phyloP scores from a whole-genome alignment of 441 rosid species.

The Theobroma grandiflorum region DNA sequence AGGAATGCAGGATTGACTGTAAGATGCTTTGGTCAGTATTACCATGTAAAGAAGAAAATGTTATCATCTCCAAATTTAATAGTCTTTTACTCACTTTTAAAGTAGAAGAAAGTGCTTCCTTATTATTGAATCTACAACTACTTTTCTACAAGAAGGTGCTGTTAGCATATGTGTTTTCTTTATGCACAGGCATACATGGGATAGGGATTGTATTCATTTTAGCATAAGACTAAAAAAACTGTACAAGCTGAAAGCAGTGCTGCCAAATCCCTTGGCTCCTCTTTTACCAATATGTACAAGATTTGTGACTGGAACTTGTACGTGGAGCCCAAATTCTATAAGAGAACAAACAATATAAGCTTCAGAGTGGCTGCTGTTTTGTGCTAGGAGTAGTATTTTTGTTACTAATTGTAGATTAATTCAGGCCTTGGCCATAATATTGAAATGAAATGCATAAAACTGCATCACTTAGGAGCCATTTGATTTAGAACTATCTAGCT shows the following conservation, averaged over 20 bases:
- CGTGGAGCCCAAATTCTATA: neutral
- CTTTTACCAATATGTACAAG: neutral
- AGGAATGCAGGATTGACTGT: neutral
- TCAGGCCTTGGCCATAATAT: neutral
- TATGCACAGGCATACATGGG: neutral
- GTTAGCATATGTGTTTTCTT: neutral
- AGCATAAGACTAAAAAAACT: neutral
- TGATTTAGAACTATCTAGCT: neutral
- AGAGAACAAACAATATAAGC: neutral
- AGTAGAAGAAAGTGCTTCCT: neutral
- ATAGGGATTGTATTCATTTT: neutral
- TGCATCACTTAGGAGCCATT: neutral
- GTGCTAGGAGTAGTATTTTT: neutral
- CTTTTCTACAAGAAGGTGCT: neutral
- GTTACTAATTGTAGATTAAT: neutral
- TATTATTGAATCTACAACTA: no score
- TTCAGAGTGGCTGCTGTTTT: neutral
- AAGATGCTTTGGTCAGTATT: neutral
- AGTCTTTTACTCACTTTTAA: neutral
- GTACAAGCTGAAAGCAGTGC: neutral
- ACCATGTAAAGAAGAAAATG: neutral
- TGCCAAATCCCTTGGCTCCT: neutral
- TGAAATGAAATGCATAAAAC: neutral
- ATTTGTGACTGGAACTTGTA: neutral
- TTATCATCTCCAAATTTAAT: neutral